Base-by-base conservation (phyloP, 2,329 filamentous ascomycete genomes). In the Seiridium unicorne region DNA sequence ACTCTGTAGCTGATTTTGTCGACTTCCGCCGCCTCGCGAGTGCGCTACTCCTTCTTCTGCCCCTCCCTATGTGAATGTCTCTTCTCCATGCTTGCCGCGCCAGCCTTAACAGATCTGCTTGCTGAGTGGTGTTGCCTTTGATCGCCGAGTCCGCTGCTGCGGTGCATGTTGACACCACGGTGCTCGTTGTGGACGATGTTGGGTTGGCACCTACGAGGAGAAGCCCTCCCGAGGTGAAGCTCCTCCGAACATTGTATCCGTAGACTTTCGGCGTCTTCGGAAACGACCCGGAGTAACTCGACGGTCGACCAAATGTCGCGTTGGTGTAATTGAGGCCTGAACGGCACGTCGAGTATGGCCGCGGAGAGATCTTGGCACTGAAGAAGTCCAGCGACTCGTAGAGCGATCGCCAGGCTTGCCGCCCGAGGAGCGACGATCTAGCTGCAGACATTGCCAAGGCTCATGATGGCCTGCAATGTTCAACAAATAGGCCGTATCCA, bases 191-290 rank as follows among this genome's bases (percentile, higher is more conserved):
- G 3, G 75, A 72, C 3, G 74, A 68, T 40, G 72, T 74, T 31
- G 79, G 75, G 59, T 73, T 72, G 40, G 79, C 66, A 18, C 82
- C 79, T 55, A 84, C 69, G 13, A 86, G 77, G 34, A 86, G 73
- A 42, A 85, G 73, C 5, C 84, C 80, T 32, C 84, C 81, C 1
- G 83, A 85, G 40, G 82, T 80, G 67, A 84, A 83, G 66, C 80
- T 82, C 61, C 77, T 79, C 9, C 78, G 79, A 32, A 80, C 73
- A 68, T 80, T 76, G 59, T 73, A 71, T 34, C 71, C 66, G 61
- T 73, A 72, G 51, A 72, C 63, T 65, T 72, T 72, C 70, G 70
- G 60, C 34, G 51, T 26, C 58, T 62, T 63, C 46, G 68, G 66
- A 53, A 67, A 69, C 3, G 68, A 62, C 61, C 70, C 71, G 40